Evolutionary conservation across 2,329 filamentous ascomycete species (phyloP), one percentile per base, ranked within the genome.

Genomic region (Cladophialophora carrionii): DNA sequence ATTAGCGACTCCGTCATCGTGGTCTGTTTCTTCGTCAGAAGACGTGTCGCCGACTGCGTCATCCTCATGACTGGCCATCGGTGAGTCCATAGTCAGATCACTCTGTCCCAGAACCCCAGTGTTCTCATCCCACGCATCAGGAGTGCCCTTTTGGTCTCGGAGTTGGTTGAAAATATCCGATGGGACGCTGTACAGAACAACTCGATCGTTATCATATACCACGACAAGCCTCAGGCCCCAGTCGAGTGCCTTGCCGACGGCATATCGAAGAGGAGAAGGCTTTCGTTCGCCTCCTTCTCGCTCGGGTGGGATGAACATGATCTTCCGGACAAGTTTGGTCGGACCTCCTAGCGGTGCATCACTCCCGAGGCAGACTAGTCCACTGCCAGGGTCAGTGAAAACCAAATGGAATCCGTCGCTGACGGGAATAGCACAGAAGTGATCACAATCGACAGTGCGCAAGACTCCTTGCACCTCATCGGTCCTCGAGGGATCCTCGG

Each of bases 341-440:
- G 80, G 83, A 51, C 85, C 84, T n/a, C 79, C 79, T 20, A 85
- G 76, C 1, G 86, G 85, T 0, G 84, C 83, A 76, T 89, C 85
- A 53, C 81, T 85, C 3, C 88, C 87, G 17, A 90, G 76, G 66
- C 83, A 87, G 6, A 90, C 79, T 8, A 80, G 74, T 9, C 81
- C 82, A 1, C 80, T 84, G 10, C 75, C 74, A 4, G 87, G 86
- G 71, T 90, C 87, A 6, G 85, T 85, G 73, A 88, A 90, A 4
- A 90, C 75, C 41, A 90, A 79, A 70, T 90, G 86, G 62, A 84
- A 78, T 1, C 87, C 87, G 73, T 90, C 88, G 66, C 85, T 87
- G 46, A 90, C 74, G 3, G 88, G 87, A 12, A 88, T 76, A 1
- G 87, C 87, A 53, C 82, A 83, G 71, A 87, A 88, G 70, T 89